Conservation (phyloP, 1,139 yeast species). For the Hyphopichia fennica region DNA sequence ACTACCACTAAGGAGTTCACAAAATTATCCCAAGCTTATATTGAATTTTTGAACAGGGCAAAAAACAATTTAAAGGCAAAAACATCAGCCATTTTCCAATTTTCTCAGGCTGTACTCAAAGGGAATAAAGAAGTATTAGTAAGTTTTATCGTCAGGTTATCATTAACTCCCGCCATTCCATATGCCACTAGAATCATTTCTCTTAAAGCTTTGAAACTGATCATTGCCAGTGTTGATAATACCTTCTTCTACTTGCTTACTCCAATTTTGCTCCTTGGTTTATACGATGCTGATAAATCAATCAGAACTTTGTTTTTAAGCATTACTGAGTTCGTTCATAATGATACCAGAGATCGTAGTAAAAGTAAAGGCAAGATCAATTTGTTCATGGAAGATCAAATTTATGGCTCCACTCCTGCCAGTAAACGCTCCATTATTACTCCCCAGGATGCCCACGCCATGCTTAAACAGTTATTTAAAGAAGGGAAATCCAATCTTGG, state of each 20-base stretch:
- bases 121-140: slow-evolving; percentile 14
- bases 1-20: slow-evolving; percentile 45
- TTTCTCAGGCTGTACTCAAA: slow-evolving; percentile 22
- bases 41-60: slow-evolving; percentile 18
- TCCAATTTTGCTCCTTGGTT: slow-evolving; percentile 39
- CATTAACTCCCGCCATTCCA: slow-evolving; percentile 60
- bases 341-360: slow-evolving; percentile 18
- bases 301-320: slow-evolving; percentile 29
- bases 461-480: slow-evolving; percentile 45
- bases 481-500: slow-evolving; percentile 18
- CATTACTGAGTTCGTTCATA: slow-evolving; percentile 20
- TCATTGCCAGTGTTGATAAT: slow-evolving; percentile 34
- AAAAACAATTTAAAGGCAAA: background rate
- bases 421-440: slow-evolving; percentile 53
- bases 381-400: slow-evolving; percentile 41
- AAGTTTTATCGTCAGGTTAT: slow-evolving; percentile 59
- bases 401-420: slow-evolving; percentile 41
- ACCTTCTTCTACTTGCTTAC: slow-evolving; percentile 32
- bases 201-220: slow-evolving; percentile 36
- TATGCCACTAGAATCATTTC: slow-evolving; percentile 51
- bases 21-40: slow-evolving; percentile 39
- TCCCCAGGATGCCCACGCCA: slow-evolving; percentile 58
- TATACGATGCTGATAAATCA: slow-evolving; percentile 27
- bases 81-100: slow-evolving; percentile 13
- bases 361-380: slow-evolving; percentile 19